These are phyloP conservation scores for Clarireedia monteithiana DNA, from an alignment of 2,329 filamentous ascomycete genomes.

Conservation along the genomic window DNA sequence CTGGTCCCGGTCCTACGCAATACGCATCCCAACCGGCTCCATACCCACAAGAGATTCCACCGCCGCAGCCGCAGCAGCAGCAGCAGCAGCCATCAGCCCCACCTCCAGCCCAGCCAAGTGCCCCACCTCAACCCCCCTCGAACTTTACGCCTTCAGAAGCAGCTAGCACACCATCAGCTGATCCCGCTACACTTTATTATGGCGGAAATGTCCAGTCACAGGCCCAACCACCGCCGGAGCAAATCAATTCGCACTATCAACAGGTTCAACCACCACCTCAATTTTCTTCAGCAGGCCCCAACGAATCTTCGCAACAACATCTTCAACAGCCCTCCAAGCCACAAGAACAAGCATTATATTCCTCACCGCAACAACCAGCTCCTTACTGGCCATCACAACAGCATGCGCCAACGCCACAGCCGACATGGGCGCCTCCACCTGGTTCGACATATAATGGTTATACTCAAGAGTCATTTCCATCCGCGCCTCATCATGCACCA, in stretches of 20 bases:
- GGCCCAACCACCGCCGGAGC: constrained; percentile 36
- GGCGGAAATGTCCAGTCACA: constrained; percentile 29
- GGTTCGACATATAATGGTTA: constrained; percentile 40
- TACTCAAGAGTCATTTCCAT: constrained; percentile 55
- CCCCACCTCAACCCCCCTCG: constrained; percentile 28
- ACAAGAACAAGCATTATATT: constrained; percentile 19
- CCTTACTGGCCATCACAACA: constrained; percentile 44
- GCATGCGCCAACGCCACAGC: constrained; percentile 34
- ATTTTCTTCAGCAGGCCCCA: constrained; percentile 18
- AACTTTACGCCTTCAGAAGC: constrained; percentile 30
- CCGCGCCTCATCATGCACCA: constrained; percentile 53
- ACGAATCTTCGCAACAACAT: constrained; percentile 22
- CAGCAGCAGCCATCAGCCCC: constrained; percentile 21
- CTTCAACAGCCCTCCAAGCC: constrained; percentile 20
- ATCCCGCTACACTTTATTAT: constrained; percentile 54
- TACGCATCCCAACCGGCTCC: constrained; percentile 17
- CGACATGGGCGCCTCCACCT: constrained; percentile 27
- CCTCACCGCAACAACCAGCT: constrained; percentile 29
- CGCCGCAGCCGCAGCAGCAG: constrained; percentile 28
- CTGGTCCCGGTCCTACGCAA: constrained; percentile 13
- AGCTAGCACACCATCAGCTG: constrained; percentile 33
- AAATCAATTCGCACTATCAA: constrained; percentile 28
- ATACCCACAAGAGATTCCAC: constrained; percentile 13
- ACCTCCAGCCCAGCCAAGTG: constrained; percentile 27
- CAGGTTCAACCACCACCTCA: constrained; percentile 28